These are phyloP conservation scores for Diddensiella caesifluorescens DNA, from an alignment of 805 yeast species.

Conservation along the genomic window DNA sequence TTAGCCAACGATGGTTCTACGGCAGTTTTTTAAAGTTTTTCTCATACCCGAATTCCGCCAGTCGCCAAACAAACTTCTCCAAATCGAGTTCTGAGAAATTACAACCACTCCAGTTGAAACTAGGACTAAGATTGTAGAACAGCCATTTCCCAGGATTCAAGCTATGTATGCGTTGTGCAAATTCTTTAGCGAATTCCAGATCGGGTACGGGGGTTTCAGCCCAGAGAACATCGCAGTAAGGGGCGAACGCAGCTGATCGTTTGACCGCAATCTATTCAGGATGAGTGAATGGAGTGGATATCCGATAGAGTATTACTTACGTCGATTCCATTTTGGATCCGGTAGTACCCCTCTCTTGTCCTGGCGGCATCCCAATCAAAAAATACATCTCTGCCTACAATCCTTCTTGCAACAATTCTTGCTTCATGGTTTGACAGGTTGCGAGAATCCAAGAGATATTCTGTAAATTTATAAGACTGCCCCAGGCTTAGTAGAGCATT, in stretches of 20 bases:
- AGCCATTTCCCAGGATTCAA: slow-evolving; percentile 48
- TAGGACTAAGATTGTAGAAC: slow-evolving; percentile 57
- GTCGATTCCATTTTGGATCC: slow-evolving; percentile 46
- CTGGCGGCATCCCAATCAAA: slow-evolving; percentile 60
- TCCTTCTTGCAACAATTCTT: slow-evolving; percentile 27
- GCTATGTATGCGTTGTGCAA: slow-evolving; percentile 44
- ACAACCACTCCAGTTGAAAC: slow-evolving; percentile 55
- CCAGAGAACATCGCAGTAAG: slow-evolving; percentile 58
- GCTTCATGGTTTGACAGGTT: slow-evolving; percentile 31
- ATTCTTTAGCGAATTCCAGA: slow-evolving; percentile 42
- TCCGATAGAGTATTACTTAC: no score
- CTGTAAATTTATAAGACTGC: slow-evolving; percentile 28
- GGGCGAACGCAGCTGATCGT: slow-evolving; percentile 50
- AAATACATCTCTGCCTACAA: slow-evolving; percentile 32
- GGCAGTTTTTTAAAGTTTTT: no score
- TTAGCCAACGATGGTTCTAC: no score
- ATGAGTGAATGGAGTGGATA: no score
- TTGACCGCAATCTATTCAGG: slow-evolving; percentile 50
- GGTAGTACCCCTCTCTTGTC: slow-evolving; percentile 53
- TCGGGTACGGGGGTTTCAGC: slow-evolving; percentile 58
- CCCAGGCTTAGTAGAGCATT: slow-evolving; percentile 29
- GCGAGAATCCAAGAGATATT: slow-evolving; percentile 25
- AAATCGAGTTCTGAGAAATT: slow-evolving; percentile 48
- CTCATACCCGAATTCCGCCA: slow-evolving; percentile 53
- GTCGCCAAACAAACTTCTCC: slow-evolving; percentile 45